Evolutionary conservation across 495 filamentous ascomycete species (phyloP).

Genomic region (Penicillium ucsense): DNA sequence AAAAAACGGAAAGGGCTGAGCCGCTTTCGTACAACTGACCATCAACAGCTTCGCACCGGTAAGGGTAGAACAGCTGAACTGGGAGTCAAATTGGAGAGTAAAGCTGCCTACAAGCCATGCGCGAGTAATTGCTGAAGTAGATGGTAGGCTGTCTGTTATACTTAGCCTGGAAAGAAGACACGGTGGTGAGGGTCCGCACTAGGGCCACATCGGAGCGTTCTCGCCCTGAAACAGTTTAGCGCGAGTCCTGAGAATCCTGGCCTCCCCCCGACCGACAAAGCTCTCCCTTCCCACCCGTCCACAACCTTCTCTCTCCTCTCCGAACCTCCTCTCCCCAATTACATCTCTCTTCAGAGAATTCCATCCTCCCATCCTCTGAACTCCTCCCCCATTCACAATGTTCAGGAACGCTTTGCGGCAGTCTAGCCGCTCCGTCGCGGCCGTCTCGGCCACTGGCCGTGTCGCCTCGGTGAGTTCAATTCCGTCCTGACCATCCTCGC

Average conservation of each 20-base stretch:
- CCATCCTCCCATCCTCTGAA: conserved; percentile 40
- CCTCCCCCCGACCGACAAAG: conserved; percentile 41
- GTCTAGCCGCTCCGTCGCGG: conserved; percentile 86
- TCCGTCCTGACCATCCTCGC: conserved; percentile 28
- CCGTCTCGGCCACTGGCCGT: conserved; percentile 81
- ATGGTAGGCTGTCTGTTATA: background rate
- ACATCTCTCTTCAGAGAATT: conserved; percentile 43
- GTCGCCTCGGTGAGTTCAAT: conserved; percentile 77
- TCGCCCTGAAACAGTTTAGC: conserved; percentile 37
- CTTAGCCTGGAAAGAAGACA: conserved; percentile 2
- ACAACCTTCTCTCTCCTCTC: conserved; percentile 39
- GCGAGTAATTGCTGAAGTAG: background rate
- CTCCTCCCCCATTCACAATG: conserved; percentile 56
- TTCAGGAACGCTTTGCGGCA: conserved; percentile 97
- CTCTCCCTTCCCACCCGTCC: conserved; percentile 44
- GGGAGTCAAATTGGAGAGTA: conserved; percentile 8
- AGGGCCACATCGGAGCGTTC: conserved; percentile 41
- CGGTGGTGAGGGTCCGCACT: conserved; percentile 21
- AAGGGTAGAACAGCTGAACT: background rate
- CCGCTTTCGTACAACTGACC: conserved; percentile 12
- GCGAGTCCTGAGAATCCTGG: conserved; percentile 37
- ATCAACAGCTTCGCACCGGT: background rate
- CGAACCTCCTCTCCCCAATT: conserved; percentile 37
- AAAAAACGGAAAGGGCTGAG: conserved; percentile 30
- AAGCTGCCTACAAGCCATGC: background rate